A percentile compares a stretch with the other conserved stretches of the same genome.
phyloP scores from a whole-genome alignment of 2,329 filamentous ascomycete genomes.

The Beauveria rudraprayagi region DNA sequence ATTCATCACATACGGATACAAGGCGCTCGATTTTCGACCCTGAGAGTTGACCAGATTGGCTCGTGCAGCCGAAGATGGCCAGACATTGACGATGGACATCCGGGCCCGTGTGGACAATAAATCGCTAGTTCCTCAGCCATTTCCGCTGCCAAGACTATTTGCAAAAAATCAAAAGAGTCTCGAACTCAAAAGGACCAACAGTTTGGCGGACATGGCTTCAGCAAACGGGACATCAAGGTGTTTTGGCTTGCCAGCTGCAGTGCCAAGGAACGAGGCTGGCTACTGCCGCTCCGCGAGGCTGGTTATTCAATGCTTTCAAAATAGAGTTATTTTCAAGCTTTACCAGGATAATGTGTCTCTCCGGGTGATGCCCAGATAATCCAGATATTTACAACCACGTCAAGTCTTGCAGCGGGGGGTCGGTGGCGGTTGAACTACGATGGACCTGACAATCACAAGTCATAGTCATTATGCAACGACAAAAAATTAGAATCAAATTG shows the following conservation, averaged over 20 bases:
- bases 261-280: slow-evolving; percentile 2
- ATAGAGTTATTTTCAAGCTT: slow-evolving; percentile 9
- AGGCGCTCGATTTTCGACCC: not conserved
- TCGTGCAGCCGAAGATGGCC: not conserved
- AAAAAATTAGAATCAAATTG: too few relatives aligned
- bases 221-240: slow-evolving; percentile 6
- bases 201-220: not conserved
- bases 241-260: slow-evolving; percentile 4
- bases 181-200: not conserved
- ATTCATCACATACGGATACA: not conserved
- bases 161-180: not conserved
- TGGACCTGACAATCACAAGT: too few relatives aligned
- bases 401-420: too few relatives aligned
- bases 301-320: not conserved
- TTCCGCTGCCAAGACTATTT: not conserved
- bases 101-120: not conserved
- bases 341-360: not conserved
- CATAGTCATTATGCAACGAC: too few relatives aligned
- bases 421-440: too few relatives aligned
- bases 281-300: not conserved
- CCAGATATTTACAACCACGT: too few relatives aligned
- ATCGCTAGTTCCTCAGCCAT: slow-evolving; percentile 3
- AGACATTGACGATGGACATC: not conserved
- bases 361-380: too few relatives aligned
- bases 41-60: not conserved